Evolutionary conservation across 352 stramenopile species (phyloP).

Genomic region (Pythium plurisporium): DNA sequence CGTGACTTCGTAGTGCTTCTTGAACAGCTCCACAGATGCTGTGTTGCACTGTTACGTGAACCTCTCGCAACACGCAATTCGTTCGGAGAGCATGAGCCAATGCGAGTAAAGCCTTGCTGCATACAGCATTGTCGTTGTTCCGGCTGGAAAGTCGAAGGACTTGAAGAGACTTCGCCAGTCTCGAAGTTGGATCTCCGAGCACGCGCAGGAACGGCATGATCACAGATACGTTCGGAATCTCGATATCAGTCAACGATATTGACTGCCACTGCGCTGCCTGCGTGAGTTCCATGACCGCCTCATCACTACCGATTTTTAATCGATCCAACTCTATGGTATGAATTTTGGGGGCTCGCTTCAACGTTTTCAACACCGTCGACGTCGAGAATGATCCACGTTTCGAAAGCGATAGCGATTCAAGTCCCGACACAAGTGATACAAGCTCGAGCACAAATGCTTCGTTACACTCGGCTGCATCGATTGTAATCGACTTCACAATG

Average conservation of each 20-base stretch:
- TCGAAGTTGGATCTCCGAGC: not conserved
- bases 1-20: not conserved
- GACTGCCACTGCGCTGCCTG: not conserved
- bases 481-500: not conserved
- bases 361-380: not conserved
- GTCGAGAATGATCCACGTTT: not conserved
- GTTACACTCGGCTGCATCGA: not conserved
- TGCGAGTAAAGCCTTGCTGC: not conserved
- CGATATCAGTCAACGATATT: slow-evolving; percentile 2
- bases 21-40: not conserved
- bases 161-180: not conserved
- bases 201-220: not conserved
- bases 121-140: slow-evolving; percentile 1
- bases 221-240: not conserved
- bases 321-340: slow-evolving; percentile 1
- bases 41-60: slow-evolving; percentile 5
- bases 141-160: slow-evolving; percentile 5
- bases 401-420: slow-evolving; percentile 5
- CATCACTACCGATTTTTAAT: not conserved
- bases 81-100: not conserved
- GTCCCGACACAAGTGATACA: not conserved
- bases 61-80: slow-evolving; percentile 2
- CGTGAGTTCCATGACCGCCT: not conserved
- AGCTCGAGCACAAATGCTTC: not conserved
- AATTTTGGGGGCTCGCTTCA: slow-evolving; percentile 1